phyloP scores from a whole-genome alignment of 345 rosid species.

The Hypericum androsaemum region DNA sequence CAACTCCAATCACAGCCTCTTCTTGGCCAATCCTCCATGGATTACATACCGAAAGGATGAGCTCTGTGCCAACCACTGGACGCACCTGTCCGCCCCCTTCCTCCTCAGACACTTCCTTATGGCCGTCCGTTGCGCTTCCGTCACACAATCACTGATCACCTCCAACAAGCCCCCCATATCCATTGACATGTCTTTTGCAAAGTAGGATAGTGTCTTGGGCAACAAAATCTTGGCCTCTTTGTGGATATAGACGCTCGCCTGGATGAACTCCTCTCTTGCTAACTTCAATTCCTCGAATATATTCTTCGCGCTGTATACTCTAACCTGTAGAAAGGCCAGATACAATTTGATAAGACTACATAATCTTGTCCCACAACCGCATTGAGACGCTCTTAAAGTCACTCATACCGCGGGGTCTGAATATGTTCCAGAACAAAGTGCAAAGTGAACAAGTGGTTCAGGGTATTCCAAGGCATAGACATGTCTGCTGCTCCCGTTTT shows the following conservation, averaged over 20 bases:
- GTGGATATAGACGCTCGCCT: constrained; percentile 41
- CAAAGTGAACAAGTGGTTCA: constrained; percentile 78
- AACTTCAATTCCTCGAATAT: constrained; percentile 53
- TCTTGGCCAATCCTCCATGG: constrained; percentile 39
- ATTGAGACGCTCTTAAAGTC: neutral
- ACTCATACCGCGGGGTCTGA: constrained; percentile 61
- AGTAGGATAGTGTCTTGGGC: constrained; percentile 52
- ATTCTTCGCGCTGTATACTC: constrained; percentile 47
- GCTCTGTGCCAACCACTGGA: constrained; percentile 60
- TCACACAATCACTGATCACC: constrained; percentile 31
- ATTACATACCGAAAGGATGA: constrained; percentile 61
- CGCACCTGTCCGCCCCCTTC: constrained; percentile 31
- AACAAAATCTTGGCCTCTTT: constrained; percentile 58
- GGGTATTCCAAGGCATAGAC: constrained; percentile 65
- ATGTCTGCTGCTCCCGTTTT: constrained; percentile 41
- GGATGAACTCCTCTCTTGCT: constrained; percentile 52
- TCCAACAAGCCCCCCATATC: constrained; percentile 34
- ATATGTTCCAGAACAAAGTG: constrained; percentile 61
- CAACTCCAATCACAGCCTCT: neutral
- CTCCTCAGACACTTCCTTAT: constrained; percentile 45
- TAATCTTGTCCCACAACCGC: constrained; percentile 1
- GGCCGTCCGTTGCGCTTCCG: constrained; percentile 38
- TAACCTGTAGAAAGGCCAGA: constrained; percentile 29
- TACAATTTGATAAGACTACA: no score
- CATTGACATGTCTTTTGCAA: constrained; percentile 58